Percentiles rank a stretch among this genome's conserved stretches.
Evolutionary conservation across 345 rosid species (phyloP).

Genomic region (Kandelia obovata): DNA sequence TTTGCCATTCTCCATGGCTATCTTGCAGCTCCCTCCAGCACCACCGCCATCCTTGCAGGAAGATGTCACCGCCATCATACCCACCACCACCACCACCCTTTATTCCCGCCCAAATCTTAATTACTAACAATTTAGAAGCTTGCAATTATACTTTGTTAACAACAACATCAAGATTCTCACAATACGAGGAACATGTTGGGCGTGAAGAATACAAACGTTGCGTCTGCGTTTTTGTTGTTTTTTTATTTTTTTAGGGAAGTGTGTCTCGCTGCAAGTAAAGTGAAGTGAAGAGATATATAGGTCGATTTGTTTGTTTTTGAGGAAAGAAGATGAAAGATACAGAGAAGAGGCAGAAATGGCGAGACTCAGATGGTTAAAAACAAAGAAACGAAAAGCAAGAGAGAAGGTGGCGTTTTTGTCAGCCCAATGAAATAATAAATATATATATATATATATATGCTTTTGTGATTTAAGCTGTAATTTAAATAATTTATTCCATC

Average conservation of each 20-base stretch:
- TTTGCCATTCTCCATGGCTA: slow-evolving; percentile 84
- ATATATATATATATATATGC: no score
- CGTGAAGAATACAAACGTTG: not conserved
- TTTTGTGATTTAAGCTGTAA: no score
- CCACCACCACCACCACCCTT: not conserved
- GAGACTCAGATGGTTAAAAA: not conserved
- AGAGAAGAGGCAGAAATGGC: not conserved
- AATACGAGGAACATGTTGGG: not conserved
- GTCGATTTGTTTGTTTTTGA: no score
- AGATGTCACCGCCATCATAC: slow-evolving; percentile 58
- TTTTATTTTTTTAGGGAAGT: no score
- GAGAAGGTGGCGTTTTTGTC: not conserved
- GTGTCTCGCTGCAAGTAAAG: no score
- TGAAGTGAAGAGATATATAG: no score
- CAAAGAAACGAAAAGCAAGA: not conserved
- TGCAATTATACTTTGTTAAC: no score
- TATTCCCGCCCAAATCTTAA: not conserved
- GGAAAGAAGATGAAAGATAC: not conserved
- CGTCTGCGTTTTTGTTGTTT: no score
- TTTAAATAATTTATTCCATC: no score
- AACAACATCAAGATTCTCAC: no score
- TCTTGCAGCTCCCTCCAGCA: not conserved
- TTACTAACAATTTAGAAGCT: no score
- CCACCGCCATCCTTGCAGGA: slow-evolving; percentile 60
- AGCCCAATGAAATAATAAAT: no score